Base-by-base conservation (phyloP, 176 grass and related monocot genomes). In the Alopecurus myosuroides region DNA sequence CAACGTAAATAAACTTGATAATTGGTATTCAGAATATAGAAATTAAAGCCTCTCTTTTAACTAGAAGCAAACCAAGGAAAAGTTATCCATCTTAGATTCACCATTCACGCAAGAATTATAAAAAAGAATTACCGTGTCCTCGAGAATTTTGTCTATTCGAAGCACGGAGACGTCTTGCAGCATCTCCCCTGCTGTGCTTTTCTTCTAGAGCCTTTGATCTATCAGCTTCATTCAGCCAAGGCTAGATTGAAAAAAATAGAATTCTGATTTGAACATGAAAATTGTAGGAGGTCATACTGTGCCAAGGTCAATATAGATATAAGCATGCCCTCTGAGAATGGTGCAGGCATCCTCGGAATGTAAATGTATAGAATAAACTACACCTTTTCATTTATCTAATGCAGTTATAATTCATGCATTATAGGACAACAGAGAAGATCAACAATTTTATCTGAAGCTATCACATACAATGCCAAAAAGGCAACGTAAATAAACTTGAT, bases 151-250 rank as follows among this genome's bases (percentile, higher is more conserved):
- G 61, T 80, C 81, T 92, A 19, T 58, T 85, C 57, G 80, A 87
- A 52, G 75, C 52, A 80, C 92, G 79, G 25, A 83, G 74, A 44
- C 58, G 62, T 64, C 92, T 92, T 86, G 87, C 92, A 80, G 82
- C 69, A 83, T 89, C 87, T 85, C 93, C 93, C 71, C 93, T 92
- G 67, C 9, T 80, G 66, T 92, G 93, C 63, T 92, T 94, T 77
- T 92, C 93, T 22, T 82, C 82, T 78, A 92, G 85, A 73, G 71
- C 63, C 69, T 94, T 88, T 56, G 48, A 51, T 85, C 93, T 92
- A 50, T 90, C 85, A 20, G 28, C 46, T 92, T 94, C 93, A 84
- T 94, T 88, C 33, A 18, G 39, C 93, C 90, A 94, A 63, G 31
- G 52, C 93, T 94, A 78, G 1, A 77, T 81, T 23, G 9, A 48